Conservation (phyloP, 2,329 filamentous ascomycete species). For the Ceratocystis diversiconidia region DNA sequence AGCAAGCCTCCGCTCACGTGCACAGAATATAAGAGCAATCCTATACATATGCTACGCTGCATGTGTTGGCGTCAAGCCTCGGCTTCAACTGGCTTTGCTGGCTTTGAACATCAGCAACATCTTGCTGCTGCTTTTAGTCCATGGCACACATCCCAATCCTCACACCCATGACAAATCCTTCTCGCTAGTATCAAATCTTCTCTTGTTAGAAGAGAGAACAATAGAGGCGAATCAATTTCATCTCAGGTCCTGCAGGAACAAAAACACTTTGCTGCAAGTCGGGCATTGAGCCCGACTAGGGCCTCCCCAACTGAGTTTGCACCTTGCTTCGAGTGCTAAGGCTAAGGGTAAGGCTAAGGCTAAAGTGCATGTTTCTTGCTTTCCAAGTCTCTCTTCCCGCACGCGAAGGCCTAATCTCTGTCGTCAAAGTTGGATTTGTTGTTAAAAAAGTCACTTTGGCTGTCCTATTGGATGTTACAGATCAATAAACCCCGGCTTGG, state of each 20-base stretch:
- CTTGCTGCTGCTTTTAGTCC: no score
- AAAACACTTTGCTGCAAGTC: not conserved
- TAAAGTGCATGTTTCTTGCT: not conserved
- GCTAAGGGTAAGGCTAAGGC: not conserved
- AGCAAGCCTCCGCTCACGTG: not conserved
- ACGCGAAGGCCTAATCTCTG: not conserved
- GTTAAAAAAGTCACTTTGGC: no score
- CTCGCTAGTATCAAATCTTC: not conserved
- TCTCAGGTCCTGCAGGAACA: constrained; percentile 4
- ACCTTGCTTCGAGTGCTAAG: not conserved
- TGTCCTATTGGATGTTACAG: no score
- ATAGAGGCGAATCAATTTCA: not conserved
- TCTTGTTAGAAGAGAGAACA: not conserved
- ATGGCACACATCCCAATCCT: not conserved
- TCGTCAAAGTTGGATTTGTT: not conserved
- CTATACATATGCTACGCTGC: not conserved
- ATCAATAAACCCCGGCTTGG: no score
- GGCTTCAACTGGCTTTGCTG: not conserved
- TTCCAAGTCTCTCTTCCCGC: not conserved
- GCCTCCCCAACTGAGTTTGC: no score
- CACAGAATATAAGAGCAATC: not conserved
- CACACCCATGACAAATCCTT: not conserved
- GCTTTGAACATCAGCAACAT: not conserved
- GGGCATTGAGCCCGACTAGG: not conserved
- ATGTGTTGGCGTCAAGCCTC: not conserved